These are phyloP conservation scores for Xylaria sp. DNA, from an alignment of 2,329 filamentous ascomycete species.

Conservation along the genomic window DNA sequence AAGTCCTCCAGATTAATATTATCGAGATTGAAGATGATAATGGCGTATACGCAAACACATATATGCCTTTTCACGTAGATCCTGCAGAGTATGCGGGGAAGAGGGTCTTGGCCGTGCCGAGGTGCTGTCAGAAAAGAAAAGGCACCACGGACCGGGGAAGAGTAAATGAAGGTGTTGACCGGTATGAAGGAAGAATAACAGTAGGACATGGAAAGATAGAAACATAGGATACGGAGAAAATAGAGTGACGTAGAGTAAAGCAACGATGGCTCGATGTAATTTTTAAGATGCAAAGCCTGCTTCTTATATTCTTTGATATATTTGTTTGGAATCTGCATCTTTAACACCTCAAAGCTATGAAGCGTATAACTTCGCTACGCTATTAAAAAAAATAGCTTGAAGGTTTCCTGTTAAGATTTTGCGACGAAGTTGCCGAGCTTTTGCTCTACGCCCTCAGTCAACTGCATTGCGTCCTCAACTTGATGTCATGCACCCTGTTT, in stretches of 20 bases:
- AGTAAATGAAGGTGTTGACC: constrained; percentile 44
- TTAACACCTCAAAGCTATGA: too few species aligned
- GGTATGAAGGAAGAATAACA: constrained; percentile 22
- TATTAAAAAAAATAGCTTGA: too few species aligned
- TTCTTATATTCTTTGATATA: too few species aligned
- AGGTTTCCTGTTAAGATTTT: too few species aligned
- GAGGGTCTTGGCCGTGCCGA: constrained; percentile 55
- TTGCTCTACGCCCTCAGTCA: too few species aligned
- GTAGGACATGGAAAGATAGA: constrained; percentile 13
- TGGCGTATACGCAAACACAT: constrained; percentile 51
- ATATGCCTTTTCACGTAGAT: constrained; percentile 51
- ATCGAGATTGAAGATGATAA: constrained; percentile 53
- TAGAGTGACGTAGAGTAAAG: constrained; percentile 1
- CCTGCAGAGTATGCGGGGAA: constrained; percentile 52
- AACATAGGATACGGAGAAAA: constrained; percentile 28
- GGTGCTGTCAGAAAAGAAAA: constrained; percentile 54
- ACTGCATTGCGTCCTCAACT: too few species aligned
- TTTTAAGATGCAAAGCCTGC: too few species aligned
- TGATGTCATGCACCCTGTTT: too few species aligned
- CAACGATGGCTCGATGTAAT: too few species aligned
- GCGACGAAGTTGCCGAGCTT: too few species aligned
- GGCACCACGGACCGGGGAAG: constrained; percentile 50
- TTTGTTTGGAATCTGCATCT: too few species aligned
- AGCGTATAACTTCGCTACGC: too few species aligned
- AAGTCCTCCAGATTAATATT: constrained; percentile 56